These are phyloP conservation scores for Solanum habrochaites DNA, from an alignment of 257 asterid species.

Conservation along the genomic window DNA sequence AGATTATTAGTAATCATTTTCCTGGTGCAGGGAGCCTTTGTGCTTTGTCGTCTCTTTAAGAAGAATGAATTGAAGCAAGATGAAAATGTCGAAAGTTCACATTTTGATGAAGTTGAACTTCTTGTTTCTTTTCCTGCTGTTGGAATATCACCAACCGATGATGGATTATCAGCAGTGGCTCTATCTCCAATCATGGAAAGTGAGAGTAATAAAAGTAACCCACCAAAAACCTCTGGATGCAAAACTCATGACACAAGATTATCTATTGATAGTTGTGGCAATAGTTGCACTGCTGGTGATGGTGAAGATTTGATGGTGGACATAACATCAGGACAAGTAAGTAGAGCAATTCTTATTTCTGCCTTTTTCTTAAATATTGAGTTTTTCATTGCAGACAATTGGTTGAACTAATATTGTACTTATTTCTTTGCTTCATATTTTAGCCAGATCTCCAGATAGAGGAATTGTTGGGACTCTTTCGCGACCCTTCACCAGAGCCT, in stretches of 20 bases:
- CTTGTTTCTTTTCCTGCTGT: conserved; percentile 30
- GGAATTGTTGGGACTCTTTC: conserved; percentile 28
- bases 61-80: conserved; percentile 65
- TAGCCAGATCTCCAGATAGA: conserved; percentile 68
- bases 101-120: conserved; percentile 35
- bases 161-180: conserved; percentile 27
- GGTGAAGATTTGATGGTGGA: conserved; percentile 8
- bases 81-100: conserved; percentile 30
- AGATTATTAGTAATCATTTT: background rate
- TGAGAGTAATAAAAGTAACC: conserved; percentile 12
- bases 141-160: conserved; percentile 27
- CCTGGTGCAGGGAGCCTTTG: conserved; percentile 55
- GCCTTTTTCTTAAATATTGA: background rate
- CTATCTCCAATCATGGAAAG: conserved; percentile 10
- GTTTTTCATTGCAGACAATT: background rate
- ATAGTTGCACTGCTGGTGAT: conserved; percentile 7
- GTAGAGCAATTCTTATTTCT: conserved; percentile 7
- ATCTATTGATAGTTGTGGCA: conserved; percentile 5
- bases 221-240: conserved; percentile 13
- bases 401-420: background rate
- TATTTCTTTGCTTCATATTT: conserved; percentile 4
- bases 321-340: conserved; percentile 34
- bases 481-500: conserved; percentile 19
- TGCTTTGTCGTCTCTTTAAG: conserved; percentile 82
- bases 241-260: conserved; percentile 7